Evolutionary conservation across 345 rosid genomes (phyloP), one percentile per base, ranked within the genome.

Genomic region (Iberis pinnata): DNA sequence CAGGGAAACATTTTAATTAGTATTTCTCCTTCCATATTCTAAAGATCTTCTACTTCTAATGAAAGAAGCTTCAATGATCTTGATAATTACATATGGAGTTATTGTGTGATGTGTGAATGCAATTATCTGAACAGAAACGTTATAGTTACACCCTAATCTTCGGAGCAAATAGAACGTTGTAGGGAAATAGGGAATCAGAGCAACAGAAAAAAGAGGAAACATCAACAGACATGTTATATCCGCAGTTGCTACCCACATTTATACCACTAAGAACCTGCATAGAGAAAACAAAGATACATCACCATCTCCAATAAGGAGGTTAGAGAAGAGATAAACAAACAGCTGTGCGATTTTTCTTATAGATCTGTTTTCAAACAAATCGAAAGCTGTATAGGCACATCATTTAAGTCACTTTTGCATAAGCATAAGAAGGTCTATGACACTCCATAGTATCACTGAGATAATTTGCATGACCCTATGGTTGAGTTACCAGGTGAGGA

Each of bases 161-260:
- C 9, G 4, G 20, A 26, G n/a, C 9, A 48, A 47, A 19, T 43
- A 13, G 18, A 10, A 27, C 2, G 8, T 12, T 13, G 25, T 2
- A 22, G 31, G 42, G 11, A 51, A 42, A 5, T 11, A 22, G 11
- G 44, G 43, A 61, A 43, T 0, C 6, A 9, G 12, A 18, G 6
- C 12, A 25, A 35, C 0, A 1, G 24, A 1, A 10, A 45, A 16
- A 19, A 47, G 6, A 57, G 48, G 55, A 51, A 51, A 39, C 11
- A 61, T 37, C 5, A 3, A 76, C 95, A 68, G 20, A 90, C 98
- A 78, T 50, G 65, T 84, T 83, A 72, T 79, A 90, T 43, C 98
- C 98, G 8, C 89, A 87, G 73, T 87, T 87, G 88, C 79, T 87
- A 43, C 98, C 98, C 73, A 69, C 70, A 77, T 90, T 90, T 46